Conservation (phyloP, 2,329 filamentous ascomycete genomes). For the Tolypocladium guangdongense region DNA sequence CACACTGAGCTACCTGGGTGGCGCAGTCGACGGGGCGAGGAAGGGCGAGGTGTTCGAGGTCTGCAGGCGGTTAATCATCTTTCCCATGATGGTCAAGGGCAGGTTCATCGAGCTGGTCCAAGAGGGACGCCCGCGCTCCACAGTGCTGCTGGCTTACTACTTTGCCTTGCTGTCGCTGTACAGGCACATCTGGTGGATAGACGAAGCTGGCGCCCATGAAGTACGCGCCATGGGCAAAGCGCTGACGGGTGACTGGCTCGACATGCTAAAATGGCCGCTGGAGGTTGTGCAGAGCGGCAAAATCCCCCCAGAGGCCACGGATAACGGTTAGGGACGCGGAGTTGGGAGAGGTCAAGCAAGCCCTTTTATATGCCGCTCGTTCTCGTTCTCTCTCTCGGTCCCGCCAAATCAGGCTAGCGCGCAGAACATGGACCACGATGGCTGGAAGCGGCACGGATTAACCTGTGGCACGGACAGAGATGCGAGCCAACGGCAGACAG, state of each 20-base stretch:
- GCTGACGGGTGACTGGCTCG: slow-evolving; percentile 2
- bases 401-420: neutral
- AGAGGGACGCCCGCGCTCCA: slow-evolving; percentile 1
- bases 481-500: no score
- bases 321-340: neutral
- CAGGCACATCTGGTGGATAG: slow-evolving; percentile 5
- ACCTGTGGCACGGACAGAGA: no score
- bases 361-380: neutral
- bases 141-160: slow-evolving; percentile 4
- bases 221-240: slow-evolving; percentile 2
- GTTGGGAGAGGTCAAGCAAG: no score
- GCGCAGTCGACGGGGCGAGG: slow-evolving; percentile 1
- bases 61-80: slow-evolving; percentile 4
- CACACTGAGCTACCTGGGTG: slow-evolving; percentile 9
- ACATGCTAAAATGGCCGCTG: slow-evolving; percentile 4
- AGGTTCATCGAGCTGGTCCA: slow-evolving; percentile 6
- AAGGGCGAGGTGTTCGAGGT: slow-evolving; percentile 1
- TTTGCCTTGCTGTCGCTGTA: slow-evolving; percentile 5
- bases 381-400: slow-evolving; percentile 1
- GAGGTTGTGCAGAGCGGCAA: slow-evolving; percentile 2
- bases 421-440: neutral
- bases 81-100: slow-evolving; percentile 6
- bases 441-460: no score
- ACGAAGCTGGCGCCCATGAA: slow-evolving; percentile 1
- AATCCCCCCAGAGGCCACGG: neutral